phyloP scores from a whole-genome alignment of 306 rosid genomes.

The Cucurbita moschata region DNA sequence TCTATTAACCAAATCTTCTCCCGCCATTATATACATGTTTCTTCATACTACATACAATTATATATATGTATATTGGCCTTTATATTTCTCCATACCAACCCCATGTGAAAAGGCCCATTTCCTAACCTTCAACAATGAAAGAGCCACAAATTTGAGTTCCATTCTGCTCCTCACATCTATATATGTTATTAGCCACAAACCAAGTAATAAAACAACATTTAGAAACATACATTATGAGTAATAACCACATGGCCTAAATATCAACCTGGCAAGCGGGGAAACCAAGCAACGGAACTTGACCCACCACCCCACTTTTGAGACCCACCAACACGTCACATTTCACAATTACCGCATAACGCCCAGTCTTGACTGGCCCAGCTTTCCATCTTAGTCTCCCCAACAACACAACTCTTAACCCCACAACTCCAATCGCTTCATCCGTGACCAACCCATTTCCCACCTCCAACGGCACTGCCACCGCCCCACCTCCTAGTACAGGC shows the following conservation, averaged over 20 bases:
- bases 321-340: constrained; percentile 63
- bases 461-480: constrained; percentile 36
- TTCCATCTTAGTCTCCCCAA: constrained; percentile 73
- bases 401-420: constrained; percentile 38
- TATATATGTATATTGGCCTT: no score
- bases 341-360: constrained; percentile 39
- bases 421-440: constrained; percentile 51
- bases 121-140: no score
- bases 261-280: constrained; percentile 50
- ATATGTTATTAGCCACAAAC: no score
- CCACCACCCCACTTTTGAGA: constrained; percentile 48
- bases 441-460: constrained; percentile 26
- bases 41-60: no score
- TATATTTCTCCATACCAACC: no score
- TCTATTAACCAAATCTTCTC: no score
- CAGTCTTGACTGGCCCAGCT: constrained; percentile 36
- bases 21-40: no score
- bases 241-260: constrained; percentile 12
- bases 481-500: constrained; percentile 50
- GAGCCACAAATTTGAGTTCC: no score
- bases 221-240: no score
- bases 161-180: no score
- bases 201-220: no score
- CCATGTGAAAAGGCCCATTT: no score
- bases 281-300: constrained; percentile 69